phyloP scores from a whole-genome alignment of 202 grass and related monocot genomes.

The Brachypodium distachyon region DNA sequence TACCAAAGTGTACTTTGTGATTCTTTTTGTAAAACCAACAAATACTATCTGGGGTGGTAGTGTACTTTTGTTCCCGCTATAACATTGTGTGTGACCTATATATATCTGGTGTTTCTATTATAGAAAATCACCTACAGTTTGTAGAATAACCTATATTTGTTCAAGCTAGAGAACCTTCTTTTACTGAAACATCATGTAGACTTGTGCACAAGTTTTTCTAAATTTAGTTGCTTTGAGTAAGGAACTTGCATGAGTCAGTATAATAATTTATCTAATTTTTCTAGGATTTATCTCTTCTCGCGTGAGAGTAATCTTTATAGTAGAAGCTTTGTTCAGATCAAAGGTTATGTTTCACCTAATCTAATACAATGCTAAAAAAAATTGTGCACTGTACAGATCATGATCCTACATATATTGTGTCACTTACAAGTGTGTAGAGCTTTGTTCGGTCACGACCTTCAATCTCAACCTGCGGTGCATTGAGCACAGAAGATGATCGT shows the following conservation, averaged over 20 bases:
- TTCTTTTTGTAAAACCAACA: conserved; percentile 11
- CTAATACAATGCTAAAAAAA: conserved; percentile 15
- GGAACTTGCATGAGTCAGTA: neutral
- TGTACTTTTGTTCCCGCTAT: neutral
- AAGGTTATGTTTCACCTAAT: conserved; percentile 1
- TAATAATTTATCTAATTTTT: conserved; percentile 23
- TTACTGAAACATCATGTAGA: neutral
- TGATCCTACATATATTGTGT: conserved; percentile 22
- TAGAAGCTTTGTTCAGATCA: conserved; percentile 15
- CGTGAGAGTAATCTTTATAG: conserved; percentile 9
- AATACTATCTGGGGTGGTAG: neutral
- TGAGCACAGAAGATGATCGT: conserved; percentile 50
- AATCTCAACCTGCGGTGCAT: conserved; percentile 62
- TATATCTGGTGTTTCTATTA: neutral
- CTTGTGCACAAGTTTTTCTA: neutral
- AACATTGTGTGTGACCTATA: conserved; percentile 8
- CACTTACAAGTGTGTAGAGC: conserved; percentile 98
- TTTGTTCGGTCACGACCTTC: conserved; percentile 60
- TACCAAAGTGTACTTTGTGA: conserved; percentile 4
- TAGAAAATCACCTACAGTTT: conserved; percentile 1
- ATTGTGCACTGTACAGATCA: conserved; percentile 13
- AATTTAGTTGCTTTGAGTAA: neutral
- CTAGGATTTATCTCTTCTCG: conserved; percentile 12
- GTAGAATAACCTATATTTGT: neutral
- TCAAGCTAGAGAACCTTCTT: neutral